Evolutionary conservation across 148 eudicot genomes (phyloP), one percentile per base, ranked within the genome.

Genomic region (Camellia sinensis): DNA sequence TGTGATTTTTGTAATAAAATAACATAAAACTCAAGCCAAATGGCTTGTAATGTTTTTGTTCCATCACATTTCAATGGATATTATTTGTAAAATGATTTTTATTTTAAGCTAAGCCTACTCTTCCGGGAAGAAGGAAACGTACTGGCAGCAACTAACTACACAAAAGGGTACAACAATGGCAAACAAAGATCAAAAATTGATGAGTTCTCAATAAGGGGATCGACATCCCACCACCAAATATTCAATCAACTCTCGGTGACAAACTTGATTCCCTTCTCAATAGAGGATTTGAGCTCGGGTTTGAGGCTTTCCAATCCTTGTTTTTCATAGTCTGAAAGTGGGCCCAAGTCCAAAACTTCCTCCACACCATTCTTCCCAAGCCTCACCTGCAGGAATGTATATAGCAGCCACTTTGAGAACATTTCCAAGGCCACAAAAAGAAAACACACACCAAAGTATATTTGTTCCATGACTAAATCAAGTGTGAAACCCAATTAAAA

Each of bases 291-390:
- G 56, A 96, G 91, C 87, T 96, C 99, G 0, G 94, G 82, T 81
- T 86, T 84, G 84, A 96, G 85, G 29, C 80, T 86, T 77, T 91
- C 95, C 70, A 96, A 82, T 60, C 92, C 89, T 77, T 96, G 84
- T 82, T 92, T 65, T 86, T 96, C 99, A 48, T 29, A 89, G 65
- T 91, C 95, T 6, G 95, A 85, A 53, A 96, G 88, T 2, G 92
- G 56, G 8, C 99, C 98, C 69, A 96, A 72, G 44, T 91, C 99
- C 2, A 85, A 44, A 41, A 94, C 83, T 87, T 96, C 97, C 70
- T 94, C 98, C 64, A 96, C 95, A n/a, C 99, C 99, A 59, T 90
- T 92, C 92, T 89, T 92, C n/a, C 99, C 99, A 15, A 96, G 90
- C 79, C 87, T 92, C 84, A 96, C 98, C 99, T 96, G 97, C 81